Conservation (phyloP, 106 monocot species). For the Dactylorhiza incarnata region DNA sequence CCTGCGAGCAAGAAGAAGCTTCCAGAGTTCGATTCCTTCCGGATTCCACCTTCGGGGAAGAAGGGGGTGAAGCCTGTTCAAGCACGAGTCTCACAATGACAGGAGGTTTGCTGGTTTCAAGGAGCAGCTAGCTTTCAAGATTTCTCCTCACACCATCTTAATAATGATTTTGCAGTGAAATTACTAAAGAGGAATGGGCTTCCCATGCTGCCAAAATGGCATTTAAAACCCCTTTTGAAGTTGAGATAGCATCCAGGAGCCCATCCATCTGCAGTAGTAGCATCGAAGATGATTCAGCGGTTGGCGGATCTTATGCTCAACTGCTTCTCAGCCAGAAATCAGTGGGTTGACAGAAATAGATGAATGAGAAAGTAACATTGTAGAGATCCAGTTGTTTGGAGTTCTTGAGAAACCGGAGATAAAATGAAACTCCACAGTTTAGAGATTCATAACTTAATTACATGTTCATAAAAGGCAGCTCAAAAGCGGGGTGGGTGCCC, state of each 20-base stretch:
- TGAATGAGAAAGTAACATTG: neutral
- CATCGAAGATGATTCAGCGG: conserved; percentile 1
- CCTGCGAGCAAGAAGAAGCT: conserved; percentile 76
- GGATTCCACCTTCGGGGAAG: conserved; percentile 71
- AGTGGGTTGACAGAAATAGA: neutral
- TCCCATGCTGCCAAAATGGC: conserved; percentile 6
- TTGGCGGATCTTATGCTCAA: neutral
- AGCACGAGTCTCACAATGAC: conserved; percentile 45
- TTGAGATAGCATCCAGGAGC: neutral
- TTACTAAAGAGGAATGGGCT: conserved; percentile 2
- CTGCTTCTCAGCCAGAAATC: neutral
- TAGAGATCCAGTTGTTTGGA: neutral
- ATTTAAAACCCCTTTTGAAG: conserved; percentile 4
- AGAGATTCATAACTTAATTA: no score
- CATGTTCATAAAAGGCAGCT: no score
- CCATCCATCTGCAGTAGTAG: neutral
- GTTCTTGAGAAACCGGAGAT: no score
- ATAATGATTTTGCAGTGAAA: conserved; percentile 7
- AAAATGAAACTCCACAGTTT: no score
- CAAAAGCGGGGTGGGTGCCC: no score
- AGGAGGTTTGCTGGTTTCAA: no score
- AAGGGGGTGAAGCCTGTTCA: conserved; percentile 95
- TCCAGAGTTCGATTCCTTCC: conserved; percentile 87
- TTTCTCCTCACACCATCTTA: neutral
- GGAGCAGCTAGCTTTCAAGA: neutral